Percentiles rank a stretch among this genome's conserved stretches.
phyloP scores from a whole-genome alignment of 2,329 filamentous ascomycete genomes.

The Botrytis cinerea region DNA sequence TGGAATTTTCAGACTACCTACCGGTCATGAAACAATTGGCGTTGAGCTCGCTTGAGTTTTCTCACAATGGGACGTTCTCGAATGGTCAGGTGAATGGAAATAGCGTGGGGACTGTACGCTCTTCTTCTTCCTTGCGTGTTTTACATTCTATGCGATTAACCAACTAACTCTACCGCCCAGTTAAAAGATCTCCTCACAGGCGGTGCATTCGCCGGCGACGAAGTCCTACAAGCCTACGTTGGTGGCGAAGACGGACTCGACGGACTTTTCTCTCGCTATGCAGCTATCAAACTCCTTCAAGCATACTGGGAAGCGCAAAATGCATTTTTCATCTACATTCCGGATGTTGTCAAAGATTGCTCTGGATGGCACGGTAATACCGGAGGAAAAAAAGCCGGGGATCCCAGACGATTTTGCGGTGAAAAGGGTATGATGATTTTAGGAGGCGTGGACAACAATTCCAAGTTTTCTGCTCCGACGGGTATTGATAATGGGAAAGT shows the following conservation, averaged over 20 bases:
- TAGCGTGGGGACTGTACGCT: neutral
- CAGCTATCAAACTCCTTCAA: neutral
- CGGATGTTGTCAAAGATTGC: neutral
- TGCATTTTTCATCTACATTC: slow-evolving; percentile 6
- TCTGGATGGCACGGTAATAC: neutral
- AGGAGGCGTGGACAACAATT: neutral
- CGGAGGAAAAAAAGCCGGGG: neutral
- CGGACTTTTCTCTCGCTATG: neutral
- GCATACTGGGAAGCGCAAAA: slow-evolving; percentile 9
- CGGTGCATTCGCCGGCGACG: neutral
- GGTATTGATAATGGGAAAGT: slow-evolving; percentile 7
- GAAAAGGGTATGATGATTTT: slow-evolving; percentile 8
- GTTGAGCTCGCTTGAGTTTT: neutral
- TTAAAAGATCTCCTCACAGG: neutral
- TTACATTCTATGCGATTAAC: too few species aligned
- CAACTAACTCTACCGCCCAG: neutral
- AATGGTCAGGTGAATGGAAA: neutral
- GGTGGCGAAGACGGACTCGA: neutral
- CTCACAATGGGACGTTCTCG: neutral
- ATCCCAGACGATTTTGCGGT: neutral
- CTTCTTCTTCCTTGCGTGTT: neutral
- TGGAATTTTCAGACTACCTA: neutral
- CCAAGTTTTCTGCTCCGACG: neutral
- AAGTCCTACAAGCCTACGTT: neutral
- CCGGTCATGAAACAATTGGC: neutral